Percentiles rank a stretch among this genome's conserved stretches.
Conservation (phyloP, 163 green algal genomes). For the Prototheca cutis region DNA sequence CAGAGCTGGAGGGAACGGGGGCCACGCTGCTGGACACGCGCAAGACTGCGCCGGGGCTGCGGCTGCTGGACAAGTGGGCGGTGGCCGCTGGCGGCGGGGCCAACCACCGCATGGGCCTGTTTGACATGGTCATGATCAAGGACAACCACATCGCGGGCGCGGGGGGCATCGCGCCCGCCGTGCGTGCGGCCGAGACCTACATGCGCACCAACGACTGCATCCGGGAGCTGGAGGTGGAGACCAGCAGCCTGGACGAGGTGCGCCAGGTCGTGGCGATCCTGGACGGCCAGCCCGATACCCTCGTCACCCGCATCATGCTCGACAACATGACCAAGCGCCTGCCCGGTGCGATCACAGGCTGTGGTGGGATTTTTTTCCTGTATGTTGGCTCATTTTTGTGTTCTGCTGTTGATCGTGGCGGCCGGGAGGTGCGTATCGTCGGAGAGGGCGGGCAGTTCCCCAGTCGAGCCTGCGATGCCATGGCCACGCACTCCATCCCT, state of each 20-base stretch:
- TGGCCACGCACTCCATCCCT: too few relatives aligned
- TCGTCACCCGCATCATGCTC: slow-evolving; percentile 83
- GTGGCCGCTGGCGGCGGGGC: slow-evolving; percentile 86
- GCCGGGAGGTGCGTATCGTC: too few relatives aligned
- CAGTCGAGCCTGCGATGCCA: too few relatives aligned
- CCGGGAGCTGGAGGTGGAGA: slow-evolving; percentile 85
- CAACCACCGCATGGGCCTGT: slow-evolving; percentile 96
- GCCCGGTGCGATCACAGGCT: too few relatives aligned
- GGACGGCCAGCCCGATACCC: slow-evolving; percentile 14
- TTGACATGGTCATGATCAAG: slow-evolving; percentile 99
- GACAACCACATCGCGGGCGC: slow-evolving; percentile 97
- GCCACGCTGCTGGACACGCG: slow-evolving; percentile 72
- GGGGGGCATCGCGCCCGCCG: slow-evolving; percentile 67
- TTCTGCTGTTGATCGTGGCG: too few relatives aligned
- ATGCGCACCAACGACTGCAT: slow-evolving; percentile 25
- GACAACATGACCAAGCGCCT: slow-evolving; percentile 94
- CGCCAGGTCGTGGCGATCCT: slow-evolving; percentile 36
- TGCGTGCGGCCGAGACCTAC: slow-evolving; percentile 53
- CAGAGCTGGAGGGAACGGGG: slow-evolving; percentile 14
- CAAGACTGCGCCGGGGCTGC: slow-evolving; percentile 89
- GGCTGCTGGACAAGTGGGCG: slow-evolving; percentile 96
- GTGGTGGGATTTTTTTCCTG: too few relatives aligned
- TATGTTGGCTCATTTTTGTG: too few relatives aligned
- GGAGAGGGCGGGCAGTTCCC: too few relatives aligned
- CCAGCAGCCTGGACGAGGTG: slow-evolving; percentile 82